Base-by-base conservation (phyloP, 192 early-diverging fungal genomes). In the Linnemannia exigua region DNA sequence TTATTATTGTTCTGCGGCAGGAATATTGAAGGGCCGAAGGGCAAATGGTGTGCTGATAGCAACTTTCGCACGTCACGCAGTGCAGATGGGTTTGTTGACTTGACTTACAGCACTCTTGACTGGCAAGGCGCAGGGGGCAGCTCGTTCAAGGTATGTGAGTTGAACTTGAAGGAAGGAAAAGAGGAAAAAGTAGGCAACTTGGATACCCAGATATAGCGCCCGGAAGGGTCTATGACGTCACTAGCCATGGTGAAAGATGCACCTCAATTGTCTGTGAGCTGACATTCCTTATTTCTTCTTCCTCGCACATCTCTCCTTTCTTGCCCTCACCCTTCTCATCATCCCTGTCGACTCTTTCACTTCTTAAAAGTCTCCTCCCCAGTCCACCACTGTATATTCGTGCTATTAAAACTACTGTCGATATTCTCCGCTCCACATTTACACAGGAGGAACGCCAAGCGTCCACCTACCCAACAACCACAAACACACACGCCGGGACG, bases 401-500 rank as follows among this genome's bases (percentile, higher is more conserved):
- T 25, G 9, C 14, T 25, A 11, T n/a, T 63, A 63, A 8, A 14
- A 63, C 58, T 16, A n/a, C 28, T 14, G 12, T 25, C 58, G 25
- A 61, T 31, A 63, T 63, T 54, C 58, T 63, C 58, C 25, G 58
- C 58, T 63, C 58, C 58, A 63, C 58, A 70, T 22, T 8, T 41
- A 28, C 68, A 38, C 37, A 70, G n/a, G 38, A 70, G 68, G 38
- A 70, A 41, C 68, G 58, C 58, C 58, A 31, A 63, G 58, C 28
- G 58, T 63, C 28, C 58, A 28, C 58, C 28, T 25, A 28, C 58
- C 15, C 52, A 54, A 54, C 58, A 61, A 63, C 17, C 31, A 46
- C 47, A 31, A 31, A 33, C 19, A 63, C 58, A 15, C 31, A 63
- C 28, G 28, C 58, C 28, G 58, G 28, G 58, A 63, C 58, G 25